phyloP scores from a whole-genome alignment of 768 basidiomycete species.

The Boletus reticuloceps region DNA sequence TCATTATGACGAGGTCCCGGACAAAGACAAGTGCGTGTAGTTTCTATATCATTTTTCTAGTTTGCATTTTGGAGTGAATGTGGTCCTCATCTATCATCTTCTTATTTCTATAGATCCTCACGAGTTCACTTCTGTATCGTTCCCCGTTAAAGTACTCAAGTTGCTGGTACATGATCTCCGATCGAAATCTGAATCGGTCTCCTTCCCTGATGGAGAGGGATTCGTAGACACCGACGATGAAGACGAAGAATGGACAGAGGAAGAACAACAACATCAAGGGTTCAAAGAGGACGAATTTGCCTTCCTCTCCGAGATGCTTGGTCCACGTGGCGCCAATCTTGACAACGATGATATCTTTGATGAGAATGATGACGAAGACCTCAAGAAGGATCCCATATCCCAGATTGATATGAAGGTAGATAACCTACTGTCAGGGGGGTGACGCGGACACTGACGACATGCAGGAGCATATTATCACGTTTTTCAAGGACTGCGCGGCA shows the following conservation, averaged over 20 bases:
- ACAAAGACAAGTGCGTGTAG: constrained; percentile 73
- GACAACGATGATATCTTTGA: constrained; percentile 78
- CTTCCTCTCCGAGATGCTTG: constrained; percentile 81
- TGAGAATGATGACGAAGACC: constrained; percentile 81
- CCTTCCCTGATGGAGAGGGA: constrained; percentile 55
- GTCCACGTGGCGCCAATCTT: constrained; percentile 66
- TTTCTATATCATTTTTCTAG: constrained; percentile 2
- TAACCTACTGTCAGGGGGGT: background rate
- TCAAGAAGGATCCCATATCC: constrained; percentile 81
- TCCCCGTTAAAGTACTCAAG: constrained; percentile 92
- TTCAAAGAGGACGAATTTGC: constrained; percentile 75
- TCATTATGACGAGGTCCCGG: constrained; percentile 94
- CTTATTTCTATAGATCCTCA: constrained; percentile 60
- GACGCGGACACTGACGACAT: background rate
- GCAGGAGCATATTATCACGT: constrained; percentile 66
- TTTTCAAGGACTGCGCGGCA: constrained; percentile 67
- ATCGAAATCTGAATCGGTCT: constrained; percentile 70
- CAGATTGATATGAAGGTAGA: constrained; percentile 77
- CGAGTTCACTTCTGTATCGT: constrained; percentile 80
- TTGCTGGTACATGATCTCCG: constrained; percentile 83
- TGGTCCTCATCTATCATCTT: constrained; percentile 21
- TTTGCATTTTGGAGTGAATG: background rate
- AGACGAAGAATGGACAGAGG: constrained; percentile 95
- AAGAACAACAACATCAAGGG: constrained; percentile 61
- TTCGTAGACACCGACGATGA: constrained; percentile 78